These are phyloP conservation scores for Colletotrichum sp. DNA, from an alignment of 2,329 filamentous ascomycete species.

Conservation along the genomic window DNA sequence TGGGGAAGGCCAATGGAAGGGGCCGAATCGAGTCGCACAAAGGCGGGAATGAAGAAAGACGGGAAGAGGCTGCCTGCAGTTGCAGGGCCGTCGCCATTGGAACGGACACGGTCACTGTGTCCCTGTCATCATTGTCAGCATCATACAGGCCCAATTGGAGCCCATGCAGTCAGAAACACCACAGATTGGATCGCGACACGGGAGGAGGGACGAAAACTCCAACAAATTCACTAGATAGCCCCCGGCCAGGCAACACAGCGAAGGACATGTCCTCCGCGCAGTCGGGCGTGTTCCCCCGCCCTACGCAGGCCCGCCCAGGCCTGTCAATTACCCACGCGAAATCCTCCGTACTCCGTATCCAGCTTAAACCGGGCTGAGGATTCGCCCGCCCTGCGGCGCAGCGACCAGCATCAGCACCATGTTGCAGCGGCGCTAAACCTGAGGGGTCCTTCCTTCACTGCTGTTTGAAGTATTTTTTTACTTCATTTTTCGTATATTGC, in stretches of 20 bases:
- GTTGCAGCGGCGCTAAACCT: background rate
- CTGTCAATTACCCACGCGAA: background rate
- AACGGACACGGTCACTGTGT: background rate
- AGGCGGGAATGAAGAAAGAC: background rate
- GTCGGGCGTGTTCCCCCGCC: conserved; percentile 3
- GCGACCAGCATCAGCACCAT: background rate
- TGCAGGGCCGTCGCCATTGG: background rate
- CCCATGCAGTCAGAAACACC: background rate
- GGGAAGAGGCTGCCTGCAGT: background rate
- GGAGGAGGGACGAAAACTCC: background rate
- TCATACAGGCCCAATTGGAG: background rate
- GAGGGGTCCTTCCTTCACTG: background rate
- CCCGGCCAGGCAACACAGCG: background rate
- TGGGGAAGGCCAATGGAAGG: background rate
- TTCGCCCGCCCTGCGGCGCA: background rate
- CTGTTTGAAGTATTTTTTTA: background rate
- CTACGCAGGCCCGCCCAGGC: background rate
- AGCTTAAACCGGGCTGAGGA: background rate
- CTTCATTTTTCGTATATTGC: background rate
- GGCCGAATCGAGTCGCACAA: background rate
- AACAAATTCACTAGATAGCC: background rate
- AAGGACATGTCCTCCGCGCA: background rate
- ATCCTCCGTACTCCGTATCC: background rate
- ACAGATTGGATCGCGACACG: background rate
- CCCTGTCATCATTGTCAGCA: background rate